Conservation (phyloP, 2,329 filamentous ascomycete genomes). For the Cladophialophora immunda region DNA sequence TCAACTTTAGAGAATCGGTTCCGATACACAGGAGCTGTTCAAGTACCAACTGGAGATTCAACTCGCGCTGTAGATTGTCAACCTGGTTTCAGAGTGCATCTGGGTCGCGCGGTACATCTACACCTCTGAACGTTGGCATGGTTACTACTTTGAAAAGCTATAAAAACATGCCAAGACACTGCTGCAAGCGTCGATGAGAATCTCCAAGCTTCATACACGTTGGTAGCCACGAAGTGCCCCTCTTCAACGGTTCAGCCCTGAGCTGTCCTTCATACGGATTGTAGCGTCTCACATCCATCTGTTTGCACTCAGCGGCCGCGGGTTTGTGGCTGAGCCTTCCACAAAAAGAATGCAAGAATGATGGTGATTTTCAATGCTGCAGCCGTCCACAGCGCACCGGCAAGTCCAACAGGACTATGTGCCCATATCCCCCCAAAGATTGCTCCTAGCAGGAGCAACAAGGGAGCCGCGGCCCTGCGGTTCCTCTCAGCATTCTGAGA, state of each 20-base stretch:
- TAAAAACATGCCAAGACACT: neutral
- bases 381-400: slow-evolving; percentile 68
- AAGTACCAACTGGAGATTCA: neutral
- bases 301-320: neutral
- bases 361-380: slow-evolving; percentile 65
- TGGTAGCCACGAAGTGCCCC: neutral
- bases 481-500: slow-evolving; percentile 62
- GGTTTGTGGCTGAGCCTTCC: slow-evolving; percentile 58
- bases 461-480: slow-evolving; percentile 59
- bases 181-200: neutral
- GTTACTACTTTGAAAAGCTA: neutral
- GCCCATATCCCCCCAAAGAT: slow-evolving; percentile 64
- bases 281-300: neutral
- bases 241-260: neutral
- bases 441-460: slow-evolving; percentile 63
- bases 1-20: neutral
- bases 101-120: neutral
- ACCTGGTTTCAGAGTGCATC: too few species aligned
- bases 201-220: neutral
- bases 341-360: slow-evolving; percentile 67
- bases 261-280: neutral
- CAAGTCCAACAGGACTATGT: slow-evolving; percentile 60
- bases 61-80: neutral
- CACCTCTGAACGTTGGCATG: neutral
- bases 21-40: neutral